Conservation (phyloP, 2,329 filamentous ascomycete species). For the Aspergillus japonicus region DNA sequence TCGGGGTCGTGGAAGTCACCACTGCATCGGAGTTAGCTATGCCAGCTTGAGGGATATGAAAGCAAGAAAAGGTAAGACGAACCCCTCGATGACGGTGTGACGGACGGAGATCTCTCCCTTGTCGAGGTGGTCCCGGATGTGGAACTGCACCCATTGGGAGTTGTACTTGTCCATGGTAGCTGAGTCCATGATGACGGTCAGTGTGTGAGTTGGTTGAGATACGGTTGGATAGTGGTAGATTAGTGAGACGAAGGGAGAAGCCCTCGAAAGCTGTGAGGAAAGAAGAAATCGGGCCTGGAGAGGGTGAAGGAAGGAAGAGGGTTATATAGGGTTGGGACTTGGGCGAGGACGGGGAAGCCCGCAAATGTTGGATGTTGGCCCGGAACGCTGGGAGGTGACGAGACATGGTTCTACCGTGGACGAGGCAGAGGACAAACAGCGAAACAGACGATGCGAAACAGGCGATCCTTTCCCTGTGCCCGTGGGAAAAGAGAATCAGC, state of each 20-base stretch:
- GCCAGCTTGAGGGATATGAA: neutral
- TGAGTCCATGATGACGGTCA: neutral
- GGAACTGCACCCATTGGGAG: conserved; percentile 30
- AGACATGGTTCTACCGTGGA: neutral
- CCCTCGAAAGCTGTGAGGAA: neutral
- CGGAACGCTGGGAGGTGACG: neutral
- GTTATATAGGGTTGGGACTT: neutral
- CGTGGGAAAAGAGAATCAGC: neutral
- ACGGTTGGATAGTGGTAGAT: neutral
- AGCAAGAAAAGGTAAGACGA: neutral
- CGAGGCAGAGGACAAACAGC: neutral
- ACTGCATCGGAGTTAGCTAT: conserved; percentile 15
- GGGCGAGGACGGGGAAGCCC: neutral
- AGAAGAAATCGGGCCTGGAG: neutral
- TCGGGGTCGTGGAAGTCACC: conserved; percentile 30
- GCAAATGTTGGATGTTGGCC: neutral
- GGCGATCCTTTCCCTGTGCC: neutral
- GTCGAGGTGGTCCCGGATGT: conserved; percentile 29
- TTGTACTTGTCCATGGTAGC: conserved; percentile 25
- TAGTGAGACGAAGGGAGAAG: neutral
- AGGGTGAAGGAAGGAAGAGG: neutral
- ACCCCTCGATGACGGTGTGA: conserved; percentile 32
- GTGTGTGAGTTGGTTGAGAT: neutral
- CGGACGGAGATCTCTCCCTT: conserved; percentile 27
- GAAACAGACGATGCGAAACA: neutral